Evolutionary conservation across 1,284 basidiomycete species (phyloP), one percentile per base, ranked within the genome.

Genomic region (Ceratobasidium sp.): DNA sequence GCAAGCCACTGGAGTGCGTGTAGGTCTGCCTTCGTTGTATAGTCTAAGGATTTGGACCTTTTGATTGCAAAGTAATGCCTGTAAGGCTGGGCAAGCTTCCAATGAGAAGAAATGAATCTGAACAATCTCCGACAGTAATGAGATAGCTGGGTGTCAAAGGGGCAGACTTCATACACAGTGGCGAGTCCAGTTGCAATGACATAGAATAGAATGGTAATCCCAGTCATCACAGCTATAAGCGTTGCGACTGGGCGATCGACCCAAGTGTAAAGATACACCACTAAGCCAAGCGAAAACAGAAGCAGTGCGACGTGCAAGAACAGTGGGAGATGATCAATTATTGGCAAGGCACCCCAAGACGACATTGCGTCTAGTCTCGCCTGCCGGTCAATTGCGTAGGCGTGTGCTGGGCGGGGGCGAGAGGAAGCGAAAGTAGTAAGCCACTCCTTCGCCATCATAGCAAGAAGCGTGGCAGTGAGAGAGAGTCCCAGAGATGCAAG

Each of bases 361-460:
- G 35, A 26, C 21, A 73, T 2, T 9, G 61, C 58, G 7, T 21
- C 30, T 18, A 66, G 64, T 16, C 69, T 61, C 21, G 38, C 26
- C 38, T 64, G 59, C 4, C 73, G 47, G 4, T 35, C 21, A 14
- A 18, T n/a, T 4, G 54, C 52, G 32, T 41, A 57, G 14, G 57
- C 26, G 21, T 44, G 54, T 5, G 52, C 35, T 30, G n/a, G 32
- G 6, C 11, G 30, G 7, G 67, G 8, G 23, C 23, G 18, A 7
- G n/a, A n/a, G 9, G 50, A 13, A 5, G 18, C 21, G 41, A 55
- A 70, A 18, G 32, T 38, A 16, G 3, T 18, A 26, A 70, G 32
- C 67, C 67, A 70, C n/a, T 70, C 67, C 32, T 70, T 70, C 6
- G 30, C 38, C 35, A 70, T 8, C 21, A 70, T 70, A n/a, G 67